Evolutionary conservation across 2,329 filamentous ascomycete species (phyloP), one percentile per base, ranked within the genome.

Genomic region (Neonectria sp.): DNA sequence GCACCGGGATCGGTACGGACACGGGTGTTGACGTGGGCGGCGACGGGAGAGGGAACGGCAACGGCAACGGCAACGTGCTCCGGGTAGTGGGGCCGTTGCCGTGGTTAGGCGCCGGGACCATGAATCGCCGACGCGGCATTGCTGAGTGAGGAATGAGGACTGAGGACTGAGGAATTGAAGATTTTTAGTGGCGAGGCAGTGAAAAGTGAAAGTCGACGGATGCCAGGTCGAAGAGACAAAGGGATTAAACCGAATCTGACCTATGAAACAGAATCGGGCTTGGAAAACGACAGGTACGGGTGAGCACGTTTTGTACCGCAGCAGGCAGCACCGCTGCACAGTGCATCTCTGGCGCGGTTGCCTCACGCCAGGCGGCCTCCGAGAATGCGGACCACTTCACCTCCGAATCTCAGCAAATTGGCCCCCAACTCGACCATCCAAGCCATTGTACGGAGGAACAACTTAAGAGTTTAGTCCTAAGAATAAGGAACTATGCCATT

Each of bases 321-420:
- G 55, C 60, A 68, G 63, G 63, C 55, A 61, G 49, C 49, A 60
- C 29, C 43, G 40, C 52, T 52, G 48, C 57, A 65, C 57, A 49
- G 40, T 45, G 40, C 40, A 4, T 40, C 40, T 45, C 67, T 21
- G 21, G 57, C 13, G 49, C 37, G 55, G 68, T 57, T 70, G 68
- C 68, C 68, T 70, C 62, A 53, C 21, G n/a, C 17, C 40, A 31
- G 64, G 68, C 68, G 68, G 68, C 68, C 66, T 70, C 68, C 45
- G 29, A 33, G 43, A 40, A 66, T 56, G 52, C 60, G 43, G 45
- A 70, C 63, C 57, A 62, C 35, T 37, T 51, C 61, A 59, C 27
- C 27, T 29, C 27, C 27, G 27, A 29, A 7, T 29, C 27, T 4
- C 27, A 29, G 27, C 2, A 35, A 52, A 52, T 24, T 56, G 24